Conservation (phyloP, 1,139 yeast genomes). For the Kluyveromyces marxianus region DNA sequence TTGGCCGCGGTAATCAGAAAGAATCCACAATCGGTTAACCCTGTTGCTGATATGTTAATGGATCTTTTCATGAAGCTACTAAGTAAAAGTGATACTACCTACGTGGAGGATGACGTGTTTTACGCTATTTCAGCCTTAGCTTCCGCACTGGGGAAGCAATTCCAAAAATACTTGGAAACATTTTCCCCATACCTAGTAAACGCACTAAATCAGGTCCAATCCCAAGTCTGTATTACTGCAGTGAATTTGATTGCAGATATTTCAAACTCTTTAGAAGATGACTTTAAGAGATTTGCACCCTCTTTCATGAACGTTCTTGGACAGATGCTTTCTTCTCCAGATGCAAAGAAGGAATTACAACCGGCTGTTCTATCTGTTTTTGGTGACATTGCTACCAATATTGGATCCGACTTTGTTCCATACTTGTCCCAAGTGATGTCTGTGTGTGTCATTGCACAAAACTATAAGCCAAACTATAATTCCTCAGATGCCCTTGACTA, state of each 20-base stretch:
- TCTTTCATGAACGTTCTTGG: slow-evolving; percentile 81
- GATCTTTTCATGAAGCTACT: slow-evolving; percentile 66
- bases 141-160: slow-evolving; percentile 61
- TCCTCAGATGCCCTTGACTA: slow-evolving; percentile 75
- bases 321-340: slow-evolving; percentile 54
- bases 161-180: slow-evolving; percentile 68
- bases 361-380: slow-evolving; percentile 90
- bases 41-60: slow-evolving; percentile 82
- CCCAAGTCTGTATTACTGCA: slow-evolving; percentile 79
- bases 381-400: slow-evolving; percentile 90
- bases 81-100: slow-evolving; percentile 55
- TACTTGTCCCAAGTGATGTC: slow-evolving; percentile 76
- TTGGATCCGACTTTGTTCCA: slow-evolving; percentile 67
- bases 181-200: slow-evolving; percentile 74
- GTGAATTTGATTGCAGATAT: slow-evolving; percentile 96
- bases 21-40: slow-evolving; percentile 54
- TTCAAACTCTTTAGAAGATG: slow-evolving; percentile 78
- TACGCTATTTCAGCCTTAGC: slow-evolving; percentile 90
- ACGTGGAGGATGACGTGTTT: slow-evolving; percentile 89
- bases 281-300: slow-evolving; percentile 65
- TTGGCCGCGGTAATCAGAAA: slow-evolving; percentile 85
- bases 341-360: slow-evolving; percentile 69
- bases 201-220: slow-evolving; percentile 75
- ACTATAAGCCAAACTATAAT: slow-evolving; percentile 44
- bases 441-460: slow-evolving; percentile 38